phyloP scores from a whole-genome alignment of 2,329 filamentous ascomycete genomes.

The Alternaria sp. region DNA sequence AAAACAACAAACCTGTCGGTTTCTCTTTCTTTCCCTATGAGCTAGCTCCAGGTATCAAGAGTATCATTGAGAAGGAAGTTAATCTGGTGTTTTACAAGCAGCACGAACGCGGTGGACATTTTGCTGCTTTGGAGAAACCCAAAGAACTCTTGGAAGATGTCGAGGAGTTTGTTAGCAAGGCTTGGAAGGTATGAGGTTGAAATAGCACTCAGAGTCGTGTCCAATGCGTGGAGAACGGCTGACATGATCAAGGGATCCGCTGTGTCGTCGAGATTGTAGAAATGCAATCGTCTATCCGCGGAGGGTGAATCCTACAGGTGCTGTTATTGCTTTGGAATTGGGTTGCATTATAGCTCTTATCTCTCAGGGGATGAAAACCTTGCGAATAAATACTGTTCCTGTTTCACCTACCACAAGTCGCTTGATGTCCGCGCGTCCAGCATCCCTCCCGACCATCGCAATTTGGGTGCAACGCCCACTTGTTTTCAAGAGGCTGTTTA shows the following conservation, averaged over 20 bases:
- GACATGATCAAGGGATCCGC: slow-evolving; percentile 1
- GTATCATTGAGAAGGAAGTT: slow-evolving; percentile 48
- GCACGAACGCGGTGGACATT: slow-evolving; percentile 62
- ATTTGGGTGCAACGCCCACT: neutral
- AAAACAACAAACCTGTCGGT: slow-evolving; percentile 52
- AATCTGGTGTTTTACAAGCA: slow-evolving; percentile 51
- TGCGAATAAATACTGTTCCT: neutral
- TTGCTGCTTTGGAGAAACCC: slow-evolving; percentile 60
- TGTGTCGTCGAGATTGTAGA: slow-evolving; percentile 7
- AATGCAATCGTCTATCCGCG: neutral
- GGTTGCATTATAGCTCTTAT: neutral
- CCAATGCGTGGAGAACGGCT: neutral
- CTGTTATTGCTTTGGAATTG: neutral
- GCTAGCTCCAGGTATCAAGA: slow-evolving; percentile 49
- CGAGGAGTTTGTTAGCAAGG: slow-evolving; percentile 54
- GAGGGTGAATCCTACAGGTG: neutral
- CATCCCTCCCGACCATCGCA: neutral
- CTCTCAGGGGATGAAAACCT: neutral
- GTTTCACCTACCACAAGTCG: neutral
- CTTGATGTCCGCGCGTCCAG: neutral
- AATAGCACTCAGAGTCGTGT: neutral
- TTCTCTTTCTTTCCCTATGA: slow-evolving; percentile 58
- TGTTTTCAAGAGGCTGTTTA: neutral
- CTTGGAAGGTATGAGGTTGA: slow-evolving; percentile 43
- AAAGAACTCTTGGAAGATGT: slow-evolving; percentile 55